Conservation (phyloP, 2,329 filamentous ascomycete species). For the Neoscytalidium dimidiatum region DNA sequence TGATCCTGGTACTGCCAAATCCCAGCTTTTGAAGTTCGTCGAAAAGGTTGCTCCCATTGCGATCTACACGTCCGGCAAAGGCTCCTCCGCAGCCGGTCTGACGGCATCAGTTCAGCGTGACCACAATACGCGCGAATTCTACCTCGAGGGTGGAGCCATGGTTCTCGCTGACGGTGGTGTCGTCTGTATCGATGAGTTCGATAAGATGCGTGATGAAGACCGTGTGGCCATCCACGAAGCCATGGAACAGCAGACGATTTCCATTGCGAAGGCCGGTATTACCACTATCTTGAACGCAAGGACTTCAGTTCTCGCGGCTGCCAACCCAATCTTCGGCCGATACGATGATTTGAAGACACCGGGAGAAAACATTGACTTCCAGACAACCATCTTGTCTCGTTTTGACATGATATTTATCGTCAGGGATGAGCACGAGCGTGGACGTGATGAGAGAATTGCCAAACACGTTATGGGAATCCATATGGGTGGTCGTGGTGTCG, state of each 20-base stretch:
- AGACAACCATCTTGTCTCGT: constrained; percentile 95
- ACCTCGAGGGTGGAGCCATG: constrained; percentile 89
- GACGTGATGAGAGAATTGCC: constrained; percentile 88
- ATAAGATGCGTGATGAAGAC: constrained; percentile 99
- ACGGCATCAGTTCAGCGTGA: constrained; percentile 95
- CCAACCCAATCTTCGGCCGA: constrained; percentile 95
- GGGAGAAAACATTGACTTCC: constrained; percentile 98
- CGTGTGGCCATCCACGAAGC: constrained; percentile 98
- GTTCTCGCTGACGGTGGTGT: constrained; percentile 91
- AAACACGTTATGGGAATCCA: constrained; percentile 97
- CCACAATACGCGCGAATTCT: constrained; percentile 95
- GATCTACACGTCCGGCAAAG: constrained; percentile 96
- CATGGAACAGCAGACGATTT: constrained; percentile 99
- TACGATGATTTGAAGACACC: constrained; percentile 98
- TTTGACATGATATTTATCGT: constrained; percentile 99
- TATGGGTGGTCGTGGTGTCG: constrained; percentile 82
- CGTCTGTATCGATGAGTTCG: constrained; percentile 97
- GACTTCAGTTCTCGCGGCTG: constrained; percentile 91
- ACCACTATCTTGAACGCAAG: constrained; percentile 96
- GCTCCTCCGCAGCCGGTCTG: constrained; percentile 94
- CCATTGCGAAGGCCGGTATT: constrained; percentile 97
- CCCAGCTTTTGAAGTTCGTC: constrained; percentile 94
- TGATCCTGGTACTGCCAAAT: constrained; percentile 97
- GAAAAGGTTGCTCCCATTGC: constrained; percentile 97
- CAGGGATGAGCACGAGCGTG: constrained; percentile 87